Conservation (phyloP, 2,329 filamentous ascomycete species). For the Penicillium hesseltinei region DNA sequence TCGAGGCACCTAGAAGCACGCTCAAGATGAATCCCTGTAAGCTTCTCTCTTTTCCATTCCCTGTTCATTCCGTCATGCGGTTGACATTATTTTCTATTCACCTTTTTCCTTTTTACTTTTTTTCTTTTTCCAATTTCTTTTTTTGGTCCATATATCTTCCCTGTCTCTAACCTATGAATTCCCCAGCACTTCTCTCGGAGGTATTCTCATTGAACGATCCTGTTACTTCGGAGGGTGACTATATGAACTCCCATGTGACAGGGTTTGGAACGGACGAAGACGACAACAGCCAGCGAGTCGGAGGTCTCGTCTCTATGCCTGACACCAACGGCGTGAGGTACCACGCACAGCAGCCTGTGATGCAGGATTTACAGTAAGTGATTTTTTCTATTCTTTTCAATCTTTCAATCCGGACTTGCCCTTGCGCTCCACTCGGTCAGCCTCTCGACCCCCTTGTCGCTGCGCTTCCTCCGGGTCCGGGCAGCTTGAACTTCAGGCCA, state of each 20-base stretch:
- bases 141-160: slow-evolving; percentile 15
- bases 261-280: slow-evolving; percentile 42
- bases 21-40: slow-evolving; percentile 27
- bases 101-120: slow-evolving; percentile 7
- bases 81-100: slow-evolving; percentile 5
- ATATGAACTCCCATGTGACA: slow-evolving; percentile 36
- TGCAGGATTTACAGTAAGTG: slow-evolving; percentile 57
- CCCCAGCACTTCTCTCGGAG: slow-evolving; percentile 35
- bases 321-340: slow-evolving; percentile 52
- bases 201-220: slow-evolving; percentile 40
- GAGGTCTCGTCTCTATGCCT: slow-evolving; percentile 47
- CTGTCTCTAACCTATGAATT: slow-evolving; percentile 7
- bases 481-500: slow-evolving; percentile 31
- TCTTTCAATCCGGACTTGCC: slow-evolving; percentile 38
- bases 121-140: slow-evolving; percentile 1
- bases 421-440: slow-evolving; percentile 32
- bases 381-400: slow-evolving; percentile 40
- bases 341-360: slow-evolving; percentile 51
- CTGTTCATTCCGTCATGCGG: slow-evolving; percentile 8
- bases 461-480: slow-evolving; percentile 31
- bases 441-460: slow-evolving; percentile 32
- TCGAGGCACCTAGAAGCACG: slow-evolving; percentile 23
- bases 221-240: slow-evolving; percentile 42
- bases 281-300: slow-evolving; percentile 53
- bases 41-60: slow-evolving; percentile 7